Evolutionary conservation across 2,329 filamentous ascomycete genomes (phyloP).

Genomic region (Chaetomiaceae sp.): DNA sequence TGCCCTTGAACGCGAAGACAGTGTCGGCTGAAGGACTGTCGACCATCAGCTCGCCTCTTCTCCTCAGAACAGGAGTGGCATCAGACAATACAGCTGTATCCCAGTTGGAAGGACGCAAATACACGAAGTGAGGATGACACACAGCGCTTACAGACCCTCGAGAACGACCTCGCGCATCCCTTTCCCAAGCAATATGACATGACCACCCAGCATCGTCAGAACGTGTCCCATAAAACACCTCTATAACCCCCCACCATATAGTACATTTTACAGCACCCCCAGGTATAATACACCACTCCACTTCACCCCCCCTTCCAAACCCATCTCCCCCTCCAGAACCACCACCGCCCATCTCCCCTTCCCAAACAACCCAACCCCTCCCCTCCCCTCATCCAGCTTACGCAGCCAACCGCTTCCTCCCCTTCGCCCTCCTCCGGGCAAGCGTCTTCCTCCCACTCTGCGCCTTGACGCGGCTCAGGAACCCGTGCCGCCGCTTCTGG

Average conservation of each 20-base stretch:
- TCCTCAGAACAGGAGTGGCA: too few species aligned
- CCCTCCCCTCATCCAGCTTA: slow-evolving; percentile 19
- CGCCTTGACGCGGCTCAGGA: slow-evolving; percentile 46
- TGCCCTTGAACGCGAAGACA: too few species aligned
- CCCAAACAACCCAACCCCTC: background rate
- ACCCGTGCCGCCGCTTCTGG: slow-evolving; percentile 56
- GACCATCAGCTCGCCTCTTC: too few species aligned
- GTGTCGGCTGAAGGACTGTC: too few species aligned
- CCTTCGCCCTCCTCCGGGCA: slow-evolving; percentile 48
- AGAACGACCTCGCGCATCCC: background rate
- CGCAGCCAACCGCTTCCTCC: slow-evolving; percentile 41
- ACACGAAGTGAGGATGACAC: too few species aligned
- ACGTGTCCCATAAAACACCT: background rate
- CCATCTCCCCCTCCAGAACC: background rate
- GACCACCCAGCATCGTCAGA: background rate
- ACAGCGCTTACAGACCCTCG: too few species aligned
- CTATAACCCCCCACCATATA: background rate
- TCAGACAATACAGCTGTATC: too few species aligned
- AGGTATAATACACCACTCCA: background rate
- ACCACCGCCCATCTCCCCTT: background rate
- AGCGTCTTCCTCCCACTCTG: slow-evolving; percentile 50
- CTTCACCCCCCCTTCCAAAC: background rate
- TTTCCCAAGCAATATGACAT: background rate
- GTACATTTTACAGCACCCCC: background rate
- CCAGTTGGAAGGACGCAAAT: too few species aligned